Base-by-base conservation (phyloP, 2,329 filamentous ascomycete genomes). In the Whalleya microplaca region DNA sequence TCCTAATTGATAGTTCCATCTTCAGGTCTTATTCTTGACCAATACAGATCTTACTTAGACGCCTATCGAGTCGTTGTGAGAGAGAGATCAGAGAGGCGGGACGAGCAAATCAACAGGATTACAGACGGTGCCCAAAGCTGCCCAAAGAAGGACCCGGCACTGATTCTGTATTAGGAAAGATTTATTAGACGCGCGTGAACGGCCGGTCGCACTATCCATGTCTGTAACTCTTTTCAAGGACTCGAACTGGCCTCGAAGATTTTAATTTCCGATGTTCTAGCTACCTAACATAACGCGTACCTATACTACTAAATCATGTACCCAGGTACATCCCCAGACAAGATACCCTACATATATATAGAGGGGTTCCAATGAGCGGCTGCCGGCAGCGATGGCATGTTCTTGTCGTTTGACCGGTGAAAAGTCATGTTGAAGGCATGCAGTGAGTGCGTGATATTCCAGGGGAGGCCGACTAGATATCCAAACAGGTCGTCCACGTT, bases 1-100 rank as follows among this genome's bases (percentile, higher is more conserved):
- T 75, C 55, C 76, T 71, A 53, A 78, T 74, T 62, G 74, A 83
- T 51, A 86, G 72, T 53, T 85, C 81, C 84, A 86, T 86, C 48
- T 59, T 65, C 64, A 56, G 45, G 37, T 46, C 51, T 53, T 53
- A 45, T 54, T 64, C 47, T 53, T 21, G 45, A 53, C 32, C 9
- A 12, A 37, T 37, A 14, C 6, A 12, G 32, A 37, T 37, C 32
- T 16, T 37, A 14, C 5, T 8, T 3, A 37, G 32, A 37, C 32
- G 32, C 8, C 32, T 37, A 37, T 16, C 6, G 32, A 14, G 6
- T 37, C 21, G 43, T 45, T 16, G 43, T 46, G 44, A 12, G 32
- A 21, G 9, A 14, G 32, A 37, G 8, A 37, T 37, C 40, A 47
- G 29, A 20, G 29, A 53, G 48, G 23, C n/a, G 21, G 43, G 37